A percentile compares a stretch with the other conserved stretches of the same genome.
Evolutionary conservation across 352 stramenopile species (phyloP).

Genomic region (Phytophthora fragariae): DNA sequence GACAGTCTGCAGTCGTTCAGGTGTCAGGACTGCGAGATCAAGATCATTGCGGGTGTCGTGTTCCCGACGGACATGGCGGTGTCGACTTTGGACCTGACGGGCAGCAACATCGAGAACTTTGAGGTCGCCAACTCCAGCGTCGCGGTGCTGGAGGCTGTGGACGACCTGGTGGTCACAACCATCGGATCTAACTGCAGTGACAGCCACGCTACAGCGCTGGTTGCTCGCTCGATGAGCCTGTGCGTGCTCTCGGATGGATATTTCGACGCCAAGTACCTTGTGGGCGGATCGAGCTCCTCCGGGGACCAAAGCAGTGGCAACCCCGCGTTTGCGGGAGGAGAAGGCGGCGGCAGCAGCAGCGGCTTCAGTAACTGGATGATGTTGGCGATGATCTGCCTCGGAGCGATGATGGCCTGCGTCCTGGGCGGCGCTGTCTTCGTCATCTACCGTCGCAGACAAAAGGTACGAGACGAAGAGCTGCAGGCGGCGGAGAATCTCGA

Average conservation of each 20-base stretch:
- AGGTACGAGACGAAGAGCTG: constrained; percentile 36
- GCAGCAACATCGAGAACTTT: constrained; percentile 40
- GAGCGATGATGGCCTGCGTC: constrained; percentile 38
- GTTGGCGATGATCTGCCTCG: constrained; percentile 46
- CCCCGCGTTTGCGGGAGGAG: background rate
- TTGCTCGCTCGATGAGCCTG: constrained; percentile 37
- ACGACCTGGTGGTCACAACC: constrained; percentile 43
- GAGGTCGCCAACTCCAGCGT: constrained; percentile 46
- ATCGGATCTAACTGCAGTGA: constrained; percentile 36
- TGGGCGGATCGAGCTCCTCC: constrained; percentile 17
- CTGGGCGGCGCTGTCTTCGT: constrained; percentile 39
- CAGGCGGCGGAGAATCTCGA: constrained; percentile 36
- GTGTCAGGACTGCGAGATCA: constrained; percentile 45
- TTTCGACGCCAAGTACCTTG: constrained; percentile 41
- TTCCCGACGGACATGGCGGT: constrained; percentile 38
- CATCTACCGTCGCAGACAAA: constrained; percentile 36
- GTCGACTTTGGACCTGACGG: constrained; percentile 39
- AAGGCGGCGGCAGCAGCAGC: constrained; percentile 4
- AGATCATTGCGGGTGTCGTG: constrained; percentile 30
- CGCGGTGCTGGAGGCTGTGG: constrained; percentile 31
- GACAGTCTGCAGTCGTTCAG: constrained; percentile 39
- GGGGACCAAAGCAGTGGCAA: constrained; percentile 14
- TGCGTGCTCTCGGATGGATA: constrained; percentile 43
- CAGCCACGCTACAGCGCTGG: constrained; percentile 16
- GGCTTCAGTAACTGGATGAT: constrained; percentile 54